A percentile compares a stretch with the other conserved stretches of the same genome.
Conservation (phyloP, 495 filamentous ascomycete species). For the Podospora conica region DNA sequence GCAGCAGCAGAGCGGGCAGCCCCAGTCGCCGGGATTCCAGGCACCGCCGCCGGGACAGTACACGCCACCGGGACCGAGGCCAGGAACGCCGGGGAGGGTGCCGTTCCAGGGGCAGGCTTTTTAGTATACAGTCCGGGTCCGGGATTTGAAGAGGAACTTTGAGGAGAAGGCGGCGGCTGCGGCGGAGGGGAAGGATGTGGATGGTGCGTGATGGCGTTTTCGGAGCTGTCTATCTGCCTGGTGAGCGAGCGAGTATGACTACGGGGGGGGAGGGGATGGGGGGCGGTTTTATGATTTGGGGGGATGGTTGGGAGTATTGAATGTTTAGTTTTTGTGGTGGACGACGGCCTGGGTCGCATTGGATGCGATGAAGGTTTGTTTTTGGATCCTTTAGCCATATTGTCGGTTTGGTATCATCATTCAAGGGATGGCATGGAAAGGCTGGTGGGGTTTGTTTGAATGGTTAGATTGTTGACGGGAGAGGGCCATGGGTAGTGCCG, state of each 20-base stretch:
- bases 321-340: not conserved
- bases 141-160: constrained; percentile 15
- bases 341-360: not conserved
- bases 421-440: not conserved
- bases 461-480: not conserved
- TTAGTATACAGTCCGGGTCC: constrained; percentile 20
- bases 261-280: not conserved
- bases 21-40: constrained; percentile 27
- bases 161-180: constrained; percentile 1
- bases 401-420: not conserved
- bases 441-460: not conserved
- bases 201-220: not conserved
- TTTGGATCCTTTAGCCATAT: not conserved
- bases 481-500: not conserved
- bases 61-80: constrained; percentile 18
- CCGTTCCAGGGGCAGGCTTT: constrained; percentile 38
- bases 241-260: not conserved
- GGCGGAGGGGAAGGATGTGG: not conserved
- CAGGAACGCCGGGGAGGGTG: constrained; percentile 28
- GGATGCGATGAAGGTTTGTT: not conserved
- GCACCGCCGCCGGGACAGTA: constrained; percentile 29
- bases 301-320: not conserved
- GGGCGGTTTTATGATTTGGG: no score
- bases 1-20: constrained; percentile 19
- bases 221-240: not conserved